A percentile compares a stretch with the other conserved stretches of the same genome.
Evolutionary conservation across 2,329 filamentous ascomycete species (phyloP).

Genomic region (Escovopsis weberi): DNA sequence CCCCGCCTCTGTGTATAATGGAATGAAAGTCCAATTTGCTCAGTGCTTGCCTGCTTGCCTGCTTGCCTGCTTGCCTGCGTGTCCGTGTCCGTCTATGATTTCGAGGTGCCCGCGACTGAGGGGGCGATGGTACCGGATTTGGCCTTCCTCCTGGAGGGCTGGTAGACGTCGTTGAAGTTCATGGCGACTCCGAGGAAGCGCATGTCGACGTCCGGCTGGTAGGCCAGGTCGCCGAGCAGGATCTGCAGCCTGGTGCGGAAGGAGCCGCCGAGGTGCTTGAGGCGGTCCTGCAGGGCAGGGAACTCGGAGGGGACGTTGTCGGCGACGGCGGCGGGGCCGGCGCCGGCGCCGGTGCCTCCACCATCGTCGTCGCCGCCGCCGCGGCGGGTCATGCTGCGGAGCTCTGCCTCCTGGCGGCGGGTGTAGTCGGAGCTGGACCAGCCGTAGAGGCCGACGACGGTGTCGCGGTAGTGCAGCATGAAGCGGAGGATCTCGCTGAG

Average conservation of each 20-base stretch:
- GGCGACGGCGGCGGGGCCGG: too few relatives aligned
- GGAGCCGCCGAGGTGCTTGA: constrained; percentile 56
- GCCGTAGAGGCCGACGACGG: constrained; percentile 84
- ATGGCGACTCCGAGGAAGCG: constrained; percentile 90
- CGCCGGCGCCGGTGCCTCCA: too few relatives aligned
- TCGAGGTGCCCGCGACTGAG: constrained; percentile 9
- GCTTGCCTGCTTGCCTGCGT: too few relatives aligned
- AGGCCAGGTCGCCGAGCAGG: constrained; percentile 76
- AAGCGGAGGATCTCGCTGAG: constrained; percentile 83
- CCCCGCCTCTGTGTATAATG: too few relatives aligned
- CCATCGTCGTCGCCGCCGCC: constrained; percentile 26
- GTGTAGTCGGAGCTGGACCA: constrained; percentile 94
- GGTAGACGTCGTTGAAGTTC: constrained; percentile 98
- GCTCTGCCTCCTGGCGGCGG: constrained; percentile 69
- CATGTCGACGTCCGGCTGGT: constrained; percentile 91
- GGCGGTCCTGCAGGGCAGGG: constrained; percentile 57
- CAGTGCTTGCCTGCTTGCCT: too few relatives aligned
- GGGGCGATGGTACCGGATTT: constrained; percentile 18
- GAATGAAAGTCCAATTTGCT: too few relatives aligned
- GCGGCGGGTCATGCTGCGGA: constrained; percentile 49
- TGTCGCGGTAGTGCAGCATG: constrained; percentile 89
- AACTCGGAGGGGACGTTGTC: constrained; percentile 48
- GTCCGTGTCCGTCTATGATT: too few relatives aligned
- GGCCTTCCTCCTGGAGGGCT: constrained; percentile 54
- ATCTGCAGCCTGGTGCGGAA: constrained; percentile 69